These are phyloP conservation scores for Phytophthora sp. DNA, from an alignment of 352 stramenopile species.

Conservation along the genomic window DNA sequence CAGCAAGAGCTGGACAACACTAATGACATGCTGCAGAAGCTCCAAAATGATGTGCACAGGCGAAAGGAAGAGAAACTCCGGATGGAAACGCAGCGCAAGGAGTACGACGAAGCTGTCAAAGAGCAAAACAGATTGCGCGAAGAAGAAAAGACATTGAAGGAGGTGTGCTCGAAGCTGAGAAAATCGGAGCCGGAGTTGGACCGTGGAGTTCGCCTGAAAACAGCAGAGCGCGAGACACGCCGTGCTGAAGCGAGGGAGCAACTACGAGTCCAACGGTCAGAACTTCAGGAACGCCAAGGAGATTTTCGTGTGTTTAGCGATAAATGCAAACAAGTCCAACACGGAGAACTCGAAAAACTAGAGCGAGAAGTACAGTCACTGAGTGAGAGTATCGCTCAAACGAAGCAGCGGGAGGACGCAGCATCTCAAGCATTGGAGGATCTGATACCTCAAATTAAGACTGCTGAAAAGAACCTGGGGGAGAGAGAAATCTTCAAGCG, in stretches of 20 bases:
- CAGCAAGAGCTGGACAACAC: constrained; percentile 53
- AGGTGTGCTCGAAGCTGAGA: constrained; percentile 43
- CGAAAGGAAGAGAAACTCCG: constrained; percentile 59
- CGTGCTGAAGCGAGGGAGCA: constrained; percentile 36
- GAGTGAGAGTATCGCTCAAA: constrained; percentile 44
- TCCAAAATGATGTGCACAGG: constrained; percentile 72
- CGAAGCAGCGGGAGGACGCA: constrained; percentile 48
- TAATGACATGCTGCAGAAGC: constrained; percentile 56
- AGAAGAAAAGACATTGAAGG: constrained; percentile 63
- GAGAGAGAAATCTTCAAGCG: constrained; percentile 68
- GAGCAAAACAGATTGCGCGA: constrained; percentile 64
- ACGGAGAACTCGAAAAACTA: constrained; percentile 43
- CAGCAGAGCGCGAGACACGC: constrained; percentile 38
- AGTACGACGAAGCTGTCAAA: constrained; percentile 55
- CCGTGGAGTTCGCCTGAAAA: constrained; percentile 50
- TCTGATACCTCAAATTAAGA: constrained; percentile 56
- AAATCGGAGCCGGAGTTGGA: constrained; percentile 49
- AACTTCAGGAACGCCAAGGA: constrained; percentile 50
- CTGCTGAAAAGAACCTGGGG: constrained; percentile 40
- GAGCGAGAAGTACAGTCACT: constrained; percentile 51
- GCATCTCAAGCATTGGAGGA: constrained; percentile 45
- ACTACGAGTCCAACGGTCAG: constrained; percentile 32
- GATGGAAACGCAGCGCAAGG: constrained; percentile 55
- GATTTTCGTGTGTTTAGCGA: constrained; percentile 53
- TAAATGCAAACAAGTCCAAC: constrained; percentile 50